Evolutionary conservation across 495 filamentous ascomycete genomes (phyloP), one percentile per base, ranked within the genome.

Genomic region (Tuber borchii): DNA sequence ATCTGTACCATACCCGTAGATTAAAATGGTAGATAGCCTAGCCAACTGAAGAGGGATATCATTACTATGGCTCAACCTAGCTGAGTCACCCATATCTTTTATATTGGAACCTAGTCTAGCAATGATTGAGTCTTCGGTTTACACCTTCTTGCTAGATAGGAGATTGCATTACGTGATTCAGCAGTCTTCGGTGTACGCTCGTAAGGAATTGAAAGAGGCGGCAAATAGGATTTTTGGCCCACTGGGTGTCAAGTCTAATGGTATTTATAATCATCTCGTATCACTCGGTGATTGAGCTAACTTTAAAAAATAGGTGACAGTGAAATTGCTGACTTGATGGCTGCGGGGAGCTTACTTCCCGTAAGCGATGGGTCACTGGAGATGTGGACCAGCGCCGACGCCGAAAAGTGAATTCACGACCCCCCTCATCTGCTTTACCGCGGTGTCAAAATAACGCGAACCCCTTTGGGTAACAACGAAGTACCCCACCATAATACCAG

Each of bases 261-360:
- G 80, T 79, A 71, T 14, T 17, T 37, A 7, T 51, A n/a, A 19
- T 19, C n/a, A 51, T 65, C 34, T 19, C 9, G n/a, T 46, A 46
- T 76, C 31, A 17, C 10, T 76, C 48, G n/a, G 37, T 20, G n/a
- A 20, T 42, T 22, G 12, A 42, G 61, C 37, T 78, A 22, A 56
- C 73, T 56, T 16, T 43, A 0, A 43, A 43, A 6, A 46, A 34
- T 70, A 81, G 79, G 79, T 20, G 74, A 74, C 43, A 79, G 77
- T 51, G 74, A 82, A 31, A 44, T 82, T 51, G 74, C 77, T 19
- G 77, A 82, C 71, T 51, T 78, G 42, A 71, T 82, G 7, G 80
- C 77, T 19, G 42, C 81, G 16, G 81, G 80, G 17, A 77, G 61
- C 34, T 78, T 76, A 42, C 77, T 82, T 51, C 80, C 81, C 2